Evolutionary conservation across 768 basidiomycete species (phyloP).

Genomic region (Floccularia luteovirens): DNA sequence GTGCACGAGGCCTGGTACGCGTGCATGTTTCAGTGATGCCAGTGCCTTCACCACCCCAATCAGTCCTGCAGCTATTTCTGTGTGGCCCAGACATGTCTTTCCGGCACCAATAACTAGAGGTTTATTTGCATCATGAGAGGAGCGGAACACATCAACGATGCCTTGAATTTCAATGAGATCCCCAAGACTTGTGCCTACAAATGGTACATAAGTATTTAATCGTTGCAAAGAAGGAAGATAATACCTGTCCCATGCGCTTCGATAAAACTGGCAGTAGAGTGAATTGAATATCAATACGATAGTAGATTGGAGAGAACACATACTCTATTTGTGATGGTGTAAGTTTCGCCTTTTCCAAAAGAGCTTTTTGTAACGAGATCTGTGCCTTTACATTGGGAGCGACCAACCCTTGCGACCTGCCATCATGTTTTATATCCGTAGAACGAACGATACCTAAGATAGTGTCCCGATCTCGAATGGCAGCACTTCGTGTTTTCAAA

Average conservation of each 20-base stretch:
- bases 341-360: conserved; percentile 19
- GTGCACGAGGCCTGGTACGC: conserved; percentile 23
- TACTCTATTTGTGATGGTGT: conserved; percentile 24
- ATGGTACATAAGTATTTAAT: neutral
- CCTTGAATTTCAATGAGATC: conserved; percentile 28
- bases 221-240: neutral
- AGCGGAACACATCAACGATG: conserved; percentile 24
- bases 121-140: conserved; percentile 17
- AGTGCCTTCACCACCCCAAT: conserved; percentile 23
- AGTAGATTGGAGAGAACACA: conserved; percentile 5
- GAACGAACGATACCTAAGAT: conserved; percentile 22
- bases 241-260: conserved; percentile 28
- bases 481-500: conserved; percentile 24
- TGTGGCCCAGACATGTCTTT: conserved; percentile 26
- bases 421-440: conserved; percentile 24
- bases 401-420: conserved; percentile 25
- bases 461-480: conserved; percentile 22
- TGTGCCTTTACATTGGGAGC: conserved; percentile 24
- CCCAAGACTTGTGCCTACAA: conserved; percentile 22
- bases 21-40: conserved; percentile 14
- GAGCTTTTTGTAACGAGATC: conserved; percentile 19
- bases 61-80: conserved; percentile 22
- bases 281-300: neutral
- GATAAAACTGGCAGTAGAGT: conserved; percentile 16
- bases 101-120: conserved; percentile 25